Evolutionary conservation across 2,329 filamentous ascomycete species (phyloP).

Genomic region (Metarhizium album): DNA sequence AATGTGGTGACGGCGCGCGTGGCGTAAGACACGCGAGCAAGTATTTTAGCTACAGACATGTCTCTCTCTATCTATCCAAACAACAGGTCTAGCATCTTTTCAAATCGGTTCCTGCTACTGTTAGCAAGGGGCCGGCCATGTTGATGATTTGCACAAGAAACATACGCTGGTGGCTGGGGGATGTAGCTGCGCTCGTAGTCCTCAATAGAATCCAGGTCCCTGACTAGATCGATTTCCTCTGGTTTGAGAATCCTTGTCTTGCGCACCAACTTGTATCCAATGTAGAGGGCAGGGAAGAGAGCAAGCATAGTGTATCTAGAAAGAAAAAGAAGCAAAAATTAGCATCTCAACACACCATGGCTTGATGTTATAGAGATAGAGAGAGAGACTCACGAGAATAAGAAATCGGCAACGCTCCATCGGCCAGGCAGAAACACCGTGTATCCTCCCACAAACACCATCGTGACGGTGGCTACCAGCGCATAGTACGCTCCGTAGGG

Average conservation of each 20-base stretch:
- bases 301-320: slow-evolving; percentile 58
- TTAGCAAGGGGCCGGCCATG: not conserved
- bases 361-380: too few species aligned
- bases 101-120: slow-evolving; percentile 10
- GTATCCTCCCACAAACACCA: slow-evolving; percentile 68
- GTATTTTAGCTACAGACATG: not conserved
- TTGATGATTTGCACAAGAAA: not conserved
- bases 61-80: slow-evolving; percentile 8
- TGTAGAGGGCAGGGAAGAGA: slow-evolving; percentile 57
- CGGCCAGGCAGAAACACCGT: slow-evolving; percentile 55
- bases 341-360: not conserved
- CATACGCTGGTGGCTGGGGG: slow-evolving; percentile 40
- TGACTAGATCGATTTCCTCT: slow-evolving; percentile 50
- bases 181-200: slow-evolving; percentile 55
- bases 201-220: slow-evolving; percentile 55
- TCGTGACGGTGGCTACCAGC: slow-evolving; percentile 51
- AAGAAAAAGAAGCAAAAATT: too few species aligned
- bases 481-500: slow-evolving; percentile 63
- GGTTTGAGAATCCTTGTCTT: slow-evolving; percentile 47
- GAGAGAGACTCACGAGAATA: slow-evolving; percentile 50
- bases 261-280: slow-evolving; percentile 62
- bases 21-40: not conserved
- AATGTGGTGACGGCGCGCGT: not conserved
- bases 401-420: slow-evolving; percentile 60
- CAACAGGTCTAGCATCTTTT: slow-evolving; percentile 11